Conservation (phyloP, 2,329 filamentous ascomycete genomes). For the Triangularia setosa region DNA sequence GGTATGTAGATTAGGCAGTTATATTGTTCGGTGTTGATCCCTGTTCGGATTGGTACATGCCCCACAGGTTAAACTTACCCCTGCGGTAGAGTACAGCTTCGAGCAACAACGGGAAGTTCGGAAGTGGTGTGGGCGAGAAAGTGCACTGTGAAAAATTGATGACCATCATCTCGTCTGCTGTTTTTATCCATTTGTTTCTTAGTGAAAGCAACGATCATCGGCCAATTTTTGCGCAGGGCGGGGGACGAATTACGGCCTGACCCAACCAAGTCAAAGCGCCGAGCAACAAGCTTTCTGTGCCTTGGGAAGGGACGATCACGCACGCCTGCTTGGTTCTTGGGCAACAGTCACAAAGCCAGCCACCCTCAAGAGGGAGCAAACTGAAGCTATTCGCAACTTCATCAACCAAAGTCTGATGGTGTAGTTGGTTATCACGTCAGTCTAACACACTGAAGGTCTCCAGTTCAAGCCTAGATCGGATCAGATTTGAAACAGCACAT, state of each 20-base stretch:
- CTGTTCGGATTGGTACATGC: too few species aligned
- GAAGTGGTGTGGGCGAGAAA: too few species aligned
- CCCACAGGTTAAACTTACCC: too few species aligned
- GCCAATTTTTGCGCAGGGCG: not conserved
- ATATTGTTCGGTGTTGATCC: too few species aligned
- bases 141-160: too few species aligned
- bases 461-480: too few species aligned
- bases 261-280: not conserved
- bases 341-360: not conserved
- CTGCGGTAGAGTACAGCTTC: too few species aligned
- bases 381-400: not conserved
- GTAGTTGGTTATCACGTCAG: not conserved
- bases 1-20: too few species aligned
- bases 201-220: too few species aligned
- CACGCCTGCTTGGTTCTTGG: not conserved
- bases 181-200: too few species aligned
- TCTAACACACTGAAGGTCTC: not conserved
- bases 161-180: too few species aligned
- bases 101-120: too few species aligned
- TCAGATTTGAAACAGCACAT: not conserved
- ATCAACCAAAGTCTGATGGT: not conserved
- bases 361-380: not conserved
- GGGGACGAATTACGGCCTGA: not conserved
- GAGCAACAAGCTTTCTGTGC: not conserved
- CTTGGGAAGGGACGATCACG: not conserved